These are phyloP conservation scores for Blumeria graminis DNA, from an alignment of 2,329 filamentous ascomycete genomes.

Conservation along the genomic window DNA sequence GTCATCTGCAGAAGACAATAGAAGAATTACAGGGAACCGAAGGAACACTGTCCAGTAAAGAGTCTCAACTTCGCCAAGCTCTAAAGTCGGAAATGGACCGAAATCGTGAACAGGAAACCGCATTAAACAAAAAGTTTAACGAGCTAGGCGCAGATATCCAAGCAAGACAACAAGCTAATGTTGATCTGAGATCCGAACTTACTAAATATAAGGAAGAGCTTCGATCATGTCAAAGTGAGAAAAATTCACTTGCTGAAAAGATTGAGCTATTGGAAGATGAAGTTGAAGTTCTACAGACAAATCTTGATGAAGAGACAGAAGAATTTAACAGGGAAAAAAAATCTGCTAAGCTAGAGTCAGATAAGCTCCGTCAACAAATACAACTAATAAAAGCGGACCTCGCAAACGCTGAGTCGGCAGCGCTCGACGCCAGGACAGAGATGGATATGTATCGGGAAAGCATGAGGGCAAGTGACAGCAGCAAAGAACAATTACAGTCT, in stretches of 20 bases:
- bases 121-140: slow-evolving; percentile 48
- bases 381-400: slow-evolving; percentile 15
- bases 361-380: slow-evolving; percentile 21
- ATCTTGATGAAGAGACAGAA: slow-evolving; percentile 32
- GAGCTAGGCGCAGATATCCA: slow-evolving; percentile 49
- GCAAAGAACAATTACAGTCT: slow-evolving; percentile 27
- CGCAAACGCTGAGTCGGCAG: slow-evolving; percentile 11
- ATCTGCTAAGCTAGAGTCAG: slow-evolving; percentile 19
- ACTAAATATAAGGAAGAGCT: slow-evolving; percentile 43
- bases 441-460: slow-evolving; percentile 14
- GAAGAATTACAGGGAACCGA: slow-evolving; percentile 44
- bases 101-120: slow-evolving; percentile 45
- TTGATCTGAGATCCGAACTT: slow-evolving; percentile 40
- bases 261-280: slow-evolving; percentile 49
- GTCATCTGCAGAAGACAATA: slow-evolving; percentile 44
- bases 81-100: slow-evolving; percentile 48
- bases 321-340: slow-evolving; percentile 26
- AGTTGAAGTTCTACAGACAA: slow-evolving; percentile 44
- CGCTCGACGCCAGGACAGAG: slow-evolving; percentile 11
- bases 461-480: slow-evolving; percentile 15
- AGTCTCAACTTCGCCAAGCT: slow-evolving; percentile 40
- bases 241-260: slow-evolving; percentile 37
- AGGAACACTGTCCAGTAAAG: slow-evolving; percentile 41
- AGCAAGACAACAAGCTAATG: slow-evolving; percentile 37
- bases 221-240: slow-evolving; percentile 39